phyloP scores from a whole-genome alignment of 2,329 filamentous ascomycete genomes.

The Tolypocladium amazonense region DNA sequence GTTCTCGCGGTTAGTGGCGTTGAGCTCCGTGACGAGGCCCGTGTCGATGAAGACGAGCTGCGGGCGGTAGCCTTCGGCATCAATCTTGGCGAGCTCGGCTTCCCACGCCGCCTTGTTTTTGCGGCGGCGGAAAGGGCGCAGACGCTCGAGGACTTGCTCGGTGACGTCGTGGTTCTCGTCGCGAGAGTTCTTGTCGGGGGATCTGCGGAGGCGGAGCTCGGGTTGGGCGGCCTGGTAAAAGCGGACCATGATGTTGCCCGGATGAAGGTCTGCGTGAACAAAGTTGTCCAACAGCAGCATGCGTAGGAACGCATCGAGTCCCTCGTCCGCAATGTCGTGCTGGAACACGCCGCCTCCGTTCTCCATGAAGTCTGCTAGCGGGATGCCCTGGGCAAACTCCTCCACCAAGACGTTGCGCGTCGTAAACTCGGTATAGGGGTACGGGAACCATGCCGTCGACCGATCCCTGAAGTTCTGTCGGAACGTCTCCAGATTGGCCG shows the following conservation, averaged over 20 bases:
- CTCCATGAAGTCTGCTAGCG: constrained; percentile 79
- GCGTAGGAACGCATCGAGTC: constrained; percentile 86
- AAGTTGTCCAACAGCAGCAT: constrained; percentile 98
- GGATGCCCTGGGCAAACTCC: constrained; percentile 92
- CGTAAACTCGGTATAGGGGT: constrained; percentile 84
- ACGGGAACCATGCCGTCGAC: constrained; percentile 93
- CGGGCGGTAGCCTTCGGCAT: constrained; percentile 79
- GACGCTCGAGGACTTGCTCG: constrained; percentile 70
- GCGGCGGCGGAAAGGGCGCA: constrained; percentile 58
- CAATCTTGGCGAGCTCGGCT: constrained; percentile 62
- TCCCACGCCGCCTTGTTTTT: constrained; percentile 62
- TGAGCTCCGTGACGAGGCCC: constrained; percentile 88
- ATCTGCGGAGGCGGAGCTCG: constrained; percentile 35
- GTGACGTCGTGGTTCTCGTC: constrained; percentile 63
- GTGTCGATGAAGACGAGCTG: constrained; percentile 98
- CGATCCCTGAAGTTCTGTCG: constrained; percentile 82
- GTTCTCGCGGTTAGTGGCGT: constrained; percentile 73
- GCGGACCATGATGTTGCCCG: constrained; percentile 98
- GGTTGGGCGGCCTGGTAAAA: constrained; percentile 81
- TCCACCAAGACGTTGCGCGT: constrained; percentile 89
- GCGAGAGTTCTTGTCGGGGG: constrained; percentile 17
- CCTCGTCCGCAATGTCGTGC: constrained; percentile 87
- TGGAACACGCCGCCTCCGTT: constrained; percentile 89
- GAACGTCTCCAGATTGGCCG: constrained; percentile 80
- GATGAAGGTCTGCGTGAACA: constrained; percentile 90